Conservation (phyloP, 345 rosid genomes). For the Eucalyptus guilfoylei region DNA sequence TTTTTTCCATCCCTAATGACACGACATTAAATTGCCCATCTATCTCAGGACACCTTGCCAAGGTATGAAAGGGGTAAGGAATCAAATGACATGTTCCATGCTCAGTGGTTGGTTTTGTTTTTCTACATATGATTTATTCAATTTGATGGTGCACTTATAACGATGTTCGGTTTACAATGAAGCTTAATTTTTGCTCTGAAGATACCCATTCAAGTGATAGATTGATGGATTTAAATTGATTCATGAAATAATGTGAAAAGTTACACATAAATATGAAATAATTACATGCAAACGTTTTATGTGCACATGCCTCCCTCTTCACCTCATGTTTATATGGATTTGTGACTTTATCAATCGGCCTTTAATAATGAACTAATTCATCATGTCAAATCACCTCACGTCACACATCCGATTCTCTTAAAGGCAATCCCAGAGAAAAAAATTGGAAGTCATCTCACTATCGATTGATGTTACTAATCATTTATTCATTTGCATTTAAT, state of each 20-base stretch:
- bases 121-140: not conserved
- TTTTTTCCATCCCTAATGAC: not conserved
- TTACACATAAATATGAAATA: too few species aligned
- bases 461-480: not conserved
- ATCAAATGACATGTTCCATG: not conserved
- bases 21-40: not conserved
- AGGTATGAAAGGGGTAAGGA: not conserved
- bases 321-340: too few species aligned
- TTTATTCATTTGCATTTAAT: not conserved
- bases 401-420: not conserved
- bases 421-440: fast-evolving
- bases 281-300: too few species aligned
- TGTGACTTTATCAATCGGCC: not conserved
- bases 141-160: not conserved
- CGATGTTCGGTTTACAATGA: fast-evolving
- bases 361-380: not conserved
- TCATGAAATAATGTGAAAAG: not conserved
- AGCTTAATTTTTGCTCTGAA: not conserved
- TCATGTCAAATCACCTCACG: not conserved
- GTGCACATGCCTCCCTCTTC: too few species aligned
- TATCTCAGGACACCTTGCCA: not conserved
- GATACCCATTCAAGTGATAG: not conserved
- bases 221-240: not conserved
- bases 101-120: too few species aligned
- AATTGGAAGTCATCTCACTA: not conserved